These are phyloP conservation scores for Stramenopiles sp. DNA, from an alignment of 352 stramenopile species.

Conservation along the genomic window DNA sequence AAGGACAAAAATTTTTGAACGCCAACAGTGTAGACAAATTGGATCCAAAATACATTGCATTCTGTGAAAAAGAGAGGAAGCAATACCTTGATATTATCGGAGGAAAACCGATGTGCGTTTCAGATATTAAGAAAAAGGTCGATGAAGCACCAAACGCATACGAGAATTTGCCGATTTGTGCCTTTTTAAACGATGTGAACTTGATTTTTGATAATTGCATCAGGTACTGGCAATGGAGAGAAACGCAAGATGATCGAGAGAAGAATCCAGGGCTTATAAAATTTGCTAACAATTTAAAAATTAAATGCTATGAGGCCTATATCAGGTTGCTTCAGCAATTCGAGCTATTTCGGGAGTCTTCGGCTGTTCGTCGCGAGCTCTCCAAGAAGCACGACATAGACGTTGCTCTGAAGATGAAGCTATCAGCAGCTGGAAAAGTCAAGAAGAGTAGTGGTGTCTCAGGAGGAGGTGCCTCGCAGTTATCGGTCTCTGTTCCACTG, in stretches of 20 bases:
- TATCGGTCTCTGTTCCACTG: too few species aligned
- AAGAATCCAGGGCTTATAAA: not conserved
- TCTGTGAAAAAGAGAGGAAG: not conserved
- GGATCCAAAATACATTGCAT: not conserved
- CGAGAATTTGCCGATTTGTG: not conserved
- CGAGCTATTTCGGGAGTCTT: not conserved
- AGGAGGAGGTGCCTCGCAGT: not conserved
- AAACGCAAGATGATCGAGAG: not conserved
- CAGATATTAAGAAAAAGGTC: not conserved
- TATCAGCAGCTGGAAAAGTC: not conserved
- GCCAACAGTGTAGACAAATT: not conserved
- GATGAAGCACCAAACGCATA: not conserved
- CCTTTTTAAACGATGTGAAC: not conserved
- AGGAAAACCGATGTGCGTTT: not conserved
- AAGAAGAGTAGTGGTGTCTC: not conserved
- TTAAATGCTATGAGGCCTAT: not conserved
- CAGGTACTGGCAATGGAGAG: not conserved
- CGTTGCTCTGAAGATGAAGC: not conserved
- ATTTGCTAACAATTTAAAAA: not conserved
- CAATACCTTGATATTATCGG: not conserved
- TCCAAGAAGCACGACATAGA: not conserved
- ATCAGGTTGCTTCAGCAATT: not conserved
- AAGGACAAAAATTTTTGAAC: not conserved
- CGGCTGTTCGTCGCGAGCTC: not conserved
- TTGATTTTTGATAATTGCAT: not conserved